Conservation (phyloP, 1,284 basidiomycete genomes). For the Melampsora larici-populina region DNA sequence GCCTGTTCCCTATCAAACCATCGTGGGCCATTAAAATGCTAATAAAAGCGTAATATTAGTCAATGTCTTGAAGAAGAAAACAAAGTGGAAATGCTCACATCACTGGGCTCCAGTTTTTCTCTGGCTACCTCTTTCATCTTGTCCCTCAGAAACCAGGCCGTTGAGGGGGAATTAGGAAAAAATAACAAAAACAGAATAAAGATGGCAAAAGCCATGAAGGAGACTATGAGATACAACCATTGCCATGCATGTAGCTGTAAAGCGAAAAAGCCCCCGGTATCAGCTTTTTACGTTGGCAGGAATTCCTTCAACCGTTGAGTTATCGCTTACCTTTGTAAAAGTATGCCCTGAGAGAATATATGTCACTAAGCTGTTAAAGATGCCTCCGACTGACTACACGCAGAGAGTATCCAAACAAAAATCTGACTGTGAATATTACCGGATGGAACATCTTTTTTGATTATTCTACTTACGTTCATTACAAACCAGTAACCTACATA, state of each 20-base stretch:
- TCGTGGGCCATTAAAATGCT: neutral
- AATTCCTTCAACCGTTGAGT: too few relatives aligned
- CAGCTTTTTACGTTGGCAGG: too few relatives aligned
- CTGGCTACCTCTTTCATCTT: neutral
- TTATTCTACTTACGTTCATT: neutral
- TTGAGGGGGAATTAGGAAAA: neutral
- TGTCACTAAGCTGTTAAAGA: conserved; percentile 4
- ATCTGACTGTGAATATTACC: too few relatives aligned
- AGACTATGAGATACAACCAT: neutral
- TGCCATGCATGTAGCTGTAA: conserved; percentile 2
- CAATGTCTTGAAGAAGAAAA: neutral
- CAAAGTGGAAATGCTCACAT: neutral
- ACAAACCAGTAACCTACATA: neutral
- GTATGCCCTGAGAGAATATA: neutral
- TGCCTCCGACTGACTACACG: neutral
- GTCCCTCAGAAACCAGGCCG: neutral
- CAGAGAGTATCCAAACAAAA: neutral
- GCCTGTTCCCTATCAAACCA: neutral
- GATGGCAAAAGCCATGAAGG: neutral
- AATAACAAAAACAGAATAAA: neutral
- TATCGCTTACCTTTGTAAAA: neutral
- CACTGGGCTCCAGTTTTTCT: neutral
- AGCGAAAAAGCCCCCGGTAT: too few relatives aligned
- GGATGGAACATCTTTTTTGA: too few relatives aligned
- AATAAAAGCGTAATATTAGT: too few relatives aligned